These are phyloP conservation scores for Torulaspora pretoriensis DNA, from an alignment of 1,139 yeast species.

Conservation along the genomic window DNA sequence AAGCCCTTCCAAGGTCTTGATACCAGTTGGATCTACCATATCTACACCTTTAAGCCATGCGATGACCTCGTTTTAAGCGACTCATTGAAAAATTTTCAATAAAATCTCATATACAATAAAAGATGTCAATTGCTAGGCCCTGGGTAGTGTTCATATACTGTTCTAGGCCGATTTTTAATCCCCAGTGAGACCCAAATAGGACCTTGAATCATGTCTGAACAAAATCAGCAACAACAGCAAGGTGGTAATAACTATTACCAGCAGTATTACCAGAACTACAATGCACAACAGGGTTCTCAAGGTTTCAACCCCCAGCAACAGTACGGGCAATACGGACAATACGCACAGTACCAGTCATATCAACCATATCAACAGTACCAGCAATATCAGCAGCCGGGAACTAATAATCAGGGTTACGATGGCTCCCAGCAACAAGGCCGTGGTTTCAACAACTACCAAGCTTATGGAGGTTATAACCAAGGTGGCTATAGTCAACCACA, in stretches of 20 bases:
- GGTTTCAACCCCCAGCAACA: conserved; percentile 29
- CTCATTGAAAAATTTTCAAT: conserved; percentile 3
- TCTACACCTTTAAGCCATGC: neutral
- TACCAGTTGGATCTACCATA: neutral
- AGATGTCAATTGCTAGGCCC: neutral
- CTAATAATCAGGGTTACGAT: conserved; percentile 26
- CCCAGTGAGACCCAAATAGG: too few relatives aligned
- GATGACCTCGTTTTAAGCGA: conserved; percentile 3
- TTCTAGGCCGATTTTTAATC: too few relatives aligned
- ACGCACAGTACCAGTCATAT: conserved; percentile 28
- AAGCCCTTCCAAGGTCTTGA: neutral
- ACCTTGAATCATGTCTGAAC: conserved; percentile 8
- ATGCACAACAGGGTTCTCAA: conserved; percentile 30
- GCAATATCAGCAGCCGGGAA: conserved; percentile 10
- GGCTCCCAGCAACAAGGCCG: conserved; percentile 27
- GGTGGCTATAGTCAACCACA: conserved; percentile 18
- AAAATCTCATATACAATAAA: neutral
- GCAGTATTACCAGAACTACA: conserved; percentile 36
- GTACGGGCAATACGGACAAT: conserved; percentile 27
- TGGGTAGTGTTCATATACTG: too few relatives aligned
- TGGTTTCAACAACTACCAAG: conserved; percentile 6
- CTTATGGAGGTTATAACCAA: conserved; percentile 16
- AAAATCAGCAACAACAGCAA: conserved; percentile 27
- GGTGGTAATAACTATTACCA: conserved; percentile 36
- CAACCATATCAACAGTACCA: conserved; percentile 22